Percentiles rank a stretch among this genome's conserved stretches.
Conservation (phyloP, 176 grass and related monocot species). For the Areca catechu region DNA sequence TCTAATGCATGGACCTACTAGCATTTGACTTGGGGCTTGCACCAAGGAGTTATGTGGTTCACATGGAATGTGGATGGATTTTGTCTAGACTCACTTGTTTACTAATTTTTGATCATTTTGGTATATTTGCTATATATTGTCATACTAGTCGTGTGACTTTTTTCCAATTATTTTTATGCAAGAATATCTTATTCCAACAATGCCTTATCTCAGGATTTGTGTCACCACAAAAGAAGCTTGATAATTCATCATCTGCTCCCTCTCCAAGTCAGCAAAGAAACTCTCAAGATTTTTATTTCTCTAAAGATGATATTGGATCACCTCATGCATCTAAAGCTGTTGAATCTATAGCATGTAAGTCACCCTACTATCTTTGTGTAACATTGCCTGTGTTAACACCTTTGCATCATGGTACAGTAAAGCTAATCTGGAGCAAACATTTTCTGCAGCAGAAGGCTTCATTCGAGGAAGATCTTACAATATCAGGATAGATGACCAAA, state of each 20-base stretch:
- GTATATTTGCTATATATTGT: background rate
- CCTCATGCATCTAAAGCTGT: constrained; percentile 70
- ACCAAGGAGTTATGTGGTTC: too few relatives aligned
- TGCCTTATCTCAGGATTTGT: constrained; percentile 30
- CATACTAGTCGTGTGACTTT: background rate
- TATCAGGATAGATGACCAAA: constrained; percentile 82
- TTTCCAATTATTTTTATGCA: constrained; percentile 3
- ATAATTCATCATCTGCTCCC: constrained; percentile 34
- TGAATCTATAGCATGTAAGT: constrained; percentile 79
- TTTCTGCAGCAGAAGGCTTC: constrained; percentile 83
- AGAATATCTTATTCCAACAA: constrained; percentile 4
- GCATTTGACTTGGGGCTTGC: too few relatives aligned
- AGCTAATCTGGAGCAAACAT: constrained; percentile 18
- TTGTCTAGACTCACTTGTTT: too few relatives aligned
- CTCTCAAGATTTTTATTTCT: constrained; percentile 39
- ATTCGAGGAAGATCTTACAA: constrained; percentile 84
- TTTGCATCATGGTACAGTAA: background rate
- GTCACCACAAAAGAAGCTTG: constrained; percentile 48
- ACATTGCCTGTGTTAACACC: background rate
- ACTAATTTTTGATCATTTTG: background rate
- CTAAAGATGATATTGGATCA: constrained; percentile 59
- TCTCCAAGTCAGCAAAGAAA: constrained; percentile 35
- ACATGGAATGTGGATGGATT: too few relatives aligned
- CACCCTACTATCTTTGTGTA: constrained; percentile 3
- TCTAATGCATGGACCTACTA: too few relatives aligned